A percentile compares a stretch with the other conserved stretches of the same genome.
These are phyloP conservation scores for Agrocybe pediades DNA, from an alignment of 768 basidiomycete species.

Conservation along the genomic window DNA sequence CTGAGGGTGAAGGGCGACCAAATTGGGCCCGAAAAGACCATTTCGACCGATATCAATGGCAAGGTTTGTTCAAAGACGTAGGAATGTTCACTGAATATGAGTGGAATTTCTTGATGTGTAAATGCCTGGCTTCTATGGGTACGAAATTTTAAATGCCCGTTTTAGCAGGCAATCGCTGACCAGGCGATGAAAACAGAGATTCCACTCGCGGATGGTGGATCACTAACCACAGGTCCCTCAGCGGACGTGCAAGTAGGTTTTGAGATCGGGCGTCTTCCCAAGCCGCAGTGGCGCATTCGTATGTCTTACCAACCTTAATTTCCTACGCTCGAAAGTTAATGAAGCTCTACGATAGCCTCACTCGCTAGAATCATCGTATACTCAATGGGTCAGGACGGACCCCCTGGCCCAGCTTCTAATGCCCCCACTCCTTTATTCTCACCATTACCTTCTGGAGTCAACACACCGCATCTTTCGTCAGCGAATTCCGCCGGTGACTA, in stretches of 20 bases:
- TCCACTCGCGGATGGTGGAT: constrained; percentile 71
- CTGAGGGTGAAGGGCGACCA: constrained; percentile 63
- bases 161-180: constrained; percentile 1
- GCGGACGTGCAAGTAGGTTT: constrained; percentile 75
- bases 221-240: constrained; percentile 72
- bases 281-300: constrained; percentile 76
- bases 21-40: constrained; percentile 50
- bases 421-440: constrained; percentile 76
- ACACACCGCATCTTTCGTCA: constrained; percentile 53
- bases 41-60: constrained; percentile 48
- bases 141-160: constrained; percentile 25
- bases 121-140: constrained; percentile 85
- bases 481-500: constrained; percentile 50
- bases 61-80: constrained; percentile 81
- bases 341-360: constrained; percentile 48
- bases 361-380: constrained; percentile 86
- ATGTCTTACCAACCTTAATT: constrained; percentile 25
- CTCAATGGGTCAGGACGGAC: constrained; percentile 76
- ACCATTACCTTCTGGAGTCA: constrained; percentile 64
- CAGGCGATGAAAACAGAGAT: constrained; percentile 49
- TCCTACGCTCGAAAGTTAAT: constrained; percentile 17
- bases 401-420: constrained; percentile 57
- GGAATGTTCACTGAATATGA: constrained; percentile 87
- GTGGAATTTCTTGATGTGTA: constrained; percentile 87
- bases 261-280: constrained; percentile 72